Conservation (phyloP, 352 stramenopile species). For the Phytopythium aichiense region DNA sequence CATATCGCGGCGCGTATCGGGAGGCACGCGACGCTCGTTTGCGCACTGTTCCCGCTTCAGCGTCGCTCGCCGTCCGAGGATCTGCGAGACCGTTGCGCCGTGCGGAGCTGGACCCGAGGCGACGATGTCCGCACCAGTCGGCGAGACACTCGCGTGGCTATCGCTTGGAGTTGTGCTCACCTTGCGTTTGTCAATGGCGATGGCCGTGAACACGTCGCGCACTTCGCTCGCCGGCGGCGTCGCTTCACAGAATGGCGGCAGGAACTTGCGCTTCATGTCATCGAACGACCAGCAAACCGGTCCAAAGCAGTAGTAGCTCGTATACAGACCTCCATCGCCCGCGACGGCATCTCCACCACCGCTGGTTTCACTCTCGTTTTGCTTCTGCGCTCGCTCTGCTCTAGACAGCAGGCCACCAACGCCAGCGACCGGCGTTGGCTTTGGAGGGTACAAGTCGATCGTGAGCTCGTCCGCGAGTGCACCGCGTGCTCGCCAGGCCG, state of each 20-base stretch:
- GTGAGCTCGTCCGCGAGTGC: conserved; percentile 46
- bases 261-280: conserved; percentile 67
- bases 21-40: conserved; percentile 32
- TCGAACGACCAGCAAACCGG: conserved; percentile 60
- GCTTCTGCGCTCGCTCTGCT: not conserved
- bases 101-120: too few relatives aligned
- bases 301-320: conserved; percentile 34
- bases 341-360: not conserved
- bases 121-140: not conserved
- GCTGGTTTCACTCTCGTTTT: not conserved
- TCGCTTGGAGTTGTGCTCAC: not conserved
- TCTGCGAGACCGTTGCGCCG: conserved; percentile 15
- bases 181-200: conserved; percentile 18
- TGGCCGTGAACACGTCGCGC: conserved; percentile 41
- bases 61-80: conserved; percentile 28
- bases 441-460: conserved; percentile 46
- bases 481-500: conserved; percentile 52
- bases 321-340: conserved; percentile 12
- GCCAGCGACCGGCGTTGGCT: not conserved
- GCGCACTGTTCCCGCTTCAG: conserved; percentile 39
- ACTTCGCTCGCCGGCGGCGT: conserved; percentile 12
- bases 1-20: conserved; percentile 23
- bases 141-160: not conserved
- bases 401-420: not conserved
- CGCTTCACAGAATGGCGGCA: conserved; percentile 61